These are phyloP conservation scores for Pseudocercospora cruenta DNA, from an alignment of 2,329 filamentous ascomycete genomes.

Conservation along the genomic window DNA sequence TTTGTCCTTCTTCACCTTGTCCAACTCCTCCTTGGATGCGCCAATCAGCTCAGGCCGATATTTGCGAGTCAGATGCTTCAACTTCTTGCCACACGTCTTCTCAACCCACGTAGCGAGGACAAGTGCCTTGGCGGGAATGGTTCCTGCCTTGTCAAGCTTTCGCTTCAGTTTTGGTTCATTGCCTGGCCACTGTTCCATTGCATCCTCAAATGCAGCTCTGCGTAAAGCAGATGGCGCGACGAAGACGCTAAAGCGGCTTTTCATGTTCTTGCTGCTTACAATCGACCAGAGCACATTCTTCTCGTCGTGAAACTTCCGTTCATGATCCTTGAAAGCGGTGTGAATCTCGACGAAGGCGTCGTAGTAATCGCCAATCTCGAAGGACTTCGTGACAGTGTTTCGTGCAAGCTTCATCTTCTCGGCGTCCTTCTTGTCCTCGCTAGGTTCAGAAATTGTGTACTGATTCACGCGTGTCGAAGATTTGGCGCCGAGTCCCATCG, in stretches of 20 bases:
- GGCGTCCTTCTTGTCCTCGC: slow-evolving; percentile 2
- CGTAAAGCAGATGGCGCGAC: slow-evolving; percentile 26
- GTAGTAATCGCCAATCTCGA: slow-evolving; percentile 47
- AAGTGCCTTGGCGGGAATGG: slow-evolving; percentile 25
- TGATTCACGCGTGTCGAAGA: neutral
- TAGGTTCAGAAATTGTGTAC: slow-evolving; percentile 3
- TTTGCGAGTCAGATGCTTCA: slow-evolving; percentile 22
- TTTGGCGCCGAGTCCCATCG: neutral
- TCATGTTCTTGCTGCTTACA: slow-evolving; percentile 32
- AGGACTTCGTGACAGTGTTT: slow-evolving; percentile 29
- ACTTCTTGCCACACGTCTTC: slow-evolving; percentile 14
- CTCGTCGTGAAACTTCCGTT: slow-evolving; percentile 34
- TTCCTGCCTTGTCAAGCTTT: slow-evolving; percentile 24
- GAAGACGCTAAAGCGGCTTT: slow-evolving; percentile 31
- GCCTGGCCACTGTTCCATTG: slow-evolving; percentile 30
- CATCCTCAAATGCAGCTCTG: slow-evolving; percentile 34
- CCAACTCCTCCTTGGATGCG: slow-evolving; percentile 24
- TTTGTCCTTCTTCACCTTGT: slow-evolving; percentile 19
- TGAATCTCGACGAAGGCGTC: slow-evolving; percentile 45
- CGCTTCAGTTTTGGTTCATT: slow-evolving; percentile 22
- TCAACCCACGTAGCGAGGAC: slow-evolving; percentile 26
- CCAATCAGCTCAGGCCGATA: slow-evolving; percentile 24
- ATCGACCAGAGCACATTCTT: slow-evolving; percentile 43
- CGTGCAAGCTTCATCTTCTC: neutral
- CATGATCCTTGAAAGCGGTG: slow-evolving; percentile 29